These are phyloP conservation scores for Lepidopterella palustris DNA, from an alignment of 495 filamentous ascomycete genomes.

Conservation along the genomic window DNA sequence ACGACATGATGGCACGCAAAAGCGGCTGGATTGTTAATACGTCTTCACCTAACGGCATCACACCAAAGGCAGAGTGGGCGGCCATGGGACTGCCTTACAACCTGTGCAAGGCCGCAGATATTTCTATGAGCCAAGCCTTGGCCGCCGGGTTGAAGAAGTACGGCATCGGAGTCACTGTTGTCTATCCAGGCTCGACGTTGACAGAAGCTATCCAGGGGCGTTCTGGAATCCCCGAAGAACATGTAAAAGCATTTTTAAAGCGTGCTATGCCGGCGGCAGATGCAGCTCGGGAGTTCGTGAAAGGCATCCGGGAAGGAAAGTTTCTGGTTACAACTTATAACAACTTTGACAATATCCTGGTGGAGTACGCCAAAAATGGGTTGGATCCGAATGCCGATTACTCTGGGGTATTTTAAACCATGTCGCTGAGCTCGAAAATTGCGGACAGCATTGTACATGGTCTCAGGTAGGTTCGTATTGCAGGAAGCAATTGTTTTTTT, in stretches of 20 bases:
- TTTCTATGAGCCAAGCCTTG: neutral
- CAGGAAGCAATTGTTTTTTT: too few species aligned
- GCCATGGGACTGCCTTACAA: neutral
- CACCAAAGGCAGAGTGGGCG: neutral
- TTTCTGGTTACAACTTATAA: neutral
- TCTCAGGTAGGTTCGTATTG: too few species aligned
- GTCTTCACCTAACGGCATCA: neutral
- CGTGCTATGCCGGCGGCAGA: neutral
- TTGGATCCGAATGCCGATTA: neutral
- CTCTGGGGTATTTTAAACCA: neutral
- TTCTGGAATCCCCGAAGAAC: neutral
- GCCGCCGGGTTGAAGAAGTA: neutral
- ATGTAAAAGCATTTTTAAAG: neutral
- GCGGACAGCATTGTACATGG: too few species aligned
- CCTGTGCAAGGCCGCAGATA: neutral
- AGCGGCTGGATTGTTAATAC: conserved; percentile 2
- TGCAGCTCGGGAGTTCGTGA: neutral
- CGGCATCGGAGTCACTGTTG: neutral
- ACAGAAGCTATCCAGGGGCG: neutral
- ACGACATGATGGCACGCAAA: neutral
- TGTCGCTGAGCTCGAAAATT: too few species aligned
- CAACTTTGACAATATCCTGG: neutral
- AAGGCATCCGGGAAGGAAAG: neutral
- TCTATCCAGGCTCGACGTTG: neutral
- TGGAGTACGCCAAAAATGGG: neutral